phyloP scores from a whole-genome alignment of 352 stramenopile species.

The Phytopythium mirpurense region DNA sequence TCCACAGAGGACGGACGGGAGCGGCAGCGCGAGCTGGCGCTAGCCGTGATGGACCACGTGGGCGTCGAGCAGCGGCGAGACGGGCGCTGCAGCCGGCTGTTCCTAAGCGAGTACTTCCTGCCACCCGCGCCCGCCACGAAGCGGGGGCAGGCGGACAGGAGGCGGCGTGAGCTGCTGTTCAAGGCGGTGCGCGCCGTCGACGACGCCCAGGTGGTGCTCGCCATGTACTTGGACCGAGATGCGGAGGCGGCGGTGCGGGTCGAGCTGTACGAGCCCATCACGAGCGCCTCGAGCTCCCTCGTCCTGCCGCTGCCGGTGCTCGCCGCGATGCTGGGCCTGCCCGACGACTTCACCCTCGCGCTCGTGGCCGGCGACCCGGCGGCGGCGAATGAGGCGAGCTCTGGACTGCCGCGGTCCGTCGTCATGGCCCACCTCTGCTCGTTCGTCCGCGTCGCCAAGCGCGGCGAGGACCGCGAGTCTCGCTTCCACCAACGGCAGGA shows the following conservation, averaged over 20 bases:
- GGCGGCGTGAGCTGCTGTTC: constrained; percentile 22
- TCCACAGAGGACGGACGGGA: constrained; percentile 6
- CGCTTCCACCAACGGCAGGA: constrained; percentile 9
- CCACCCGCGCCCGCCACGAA: not conserved
- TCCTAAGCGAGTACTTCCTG: constrained; percentile 35
- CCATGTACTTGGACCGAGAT: constrained; percentile 13
- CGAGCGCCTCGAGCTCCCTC: not conserved
- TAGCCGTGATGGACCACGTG: constrained; percentile 43
- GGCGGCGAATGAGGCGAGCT: too few relatives aligned
- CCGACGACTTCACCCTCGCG: not conserved
- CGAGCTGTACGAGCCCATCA: constrained; percentile 2
- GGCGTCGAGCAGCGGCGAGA: constrained; percentile 49
- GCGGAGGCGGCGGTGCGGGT: constrained; percentile 13
- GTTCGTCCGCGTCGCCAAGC: constrained; percentile 21
- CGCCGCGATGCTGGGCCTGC: constrained; percentile 10
- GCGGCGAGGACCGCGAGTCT: not conserved
- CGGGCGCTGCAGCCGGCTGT: constrained; percentile 35
- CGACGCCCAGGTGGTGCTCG: constrained; percentile 30
- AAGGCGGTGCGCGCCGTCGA: constrained; percentile 40
- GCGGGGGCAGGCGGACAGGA: not conserved
- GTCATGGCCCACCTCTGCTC: constrained; percentile 39
- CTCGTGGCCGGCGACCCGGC: not conserved
- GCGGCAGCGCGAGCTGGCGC: constrained; percentile 22
- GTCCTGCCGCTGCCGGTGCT: constrained; percentile 14
- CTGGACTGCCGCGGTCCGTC: not conserved